Base-by-base conservation (phyloP, 441 rosid species). In the Pelargonium citronellum region DNA sequence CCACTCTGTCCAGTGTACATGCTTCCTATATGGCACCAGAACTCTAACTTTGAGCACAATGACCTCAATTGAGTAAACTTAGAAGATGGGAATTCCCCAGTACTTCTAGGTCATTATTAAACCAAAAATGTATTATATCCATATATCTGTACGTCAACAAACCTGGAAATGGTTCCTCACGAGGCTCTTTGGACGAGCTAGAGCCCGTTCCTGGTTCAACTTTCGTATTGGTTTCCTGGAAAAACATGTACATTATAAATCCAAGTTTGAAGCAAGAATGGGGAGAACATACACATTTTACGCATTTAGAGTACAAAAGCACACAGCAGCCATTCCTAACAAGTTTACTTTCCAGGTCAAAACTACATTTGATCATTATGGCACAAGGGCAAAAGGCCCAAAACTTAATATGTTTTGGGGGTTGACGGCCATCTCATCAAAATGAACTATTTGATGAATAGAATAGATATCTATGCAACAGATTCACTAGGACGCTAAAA, bases 111-210 rank as follows among this genome's bases (percentile, higher is more conserved):
- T 53, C 60, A 10, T n/a, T 53, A 53, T 53, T 15, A 53, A 53
- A 53, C 12, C 15, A n/a, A 49, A 12, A 46, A 15, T n/a, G 5
- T 12, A 49, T 49, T 15, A 49, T 49, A 62, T 64, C 69, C n/a
- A 24, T 16, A n/a, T 63, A 64, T 70, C 49, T 67, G 73, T 22
- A 60, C 44, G 49, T 64, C 39, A 55, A 81, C 85, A 73, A 79
- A 90, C 96, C 97, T 87, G 92, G 77, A 81, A 69, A 80, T 2
- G 83, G 73, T 80, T 80, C 77, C 44, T 76, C 62, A 7, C 9
- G 82, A 75, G 75, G 85, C 74, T 82, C 81, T 74, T 86, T 87
- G 24, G 87, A 78, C 60, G 93, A 83, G 73, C 80, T 78, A 67
- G 86, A 81, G 72, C 82, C 86, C 17, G 88, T 83, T 51, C 79